Evolutionary conservation across 1,139 yeast genomes (phyloP).

Genomic region (Pichiaceae sp.): DNA sequence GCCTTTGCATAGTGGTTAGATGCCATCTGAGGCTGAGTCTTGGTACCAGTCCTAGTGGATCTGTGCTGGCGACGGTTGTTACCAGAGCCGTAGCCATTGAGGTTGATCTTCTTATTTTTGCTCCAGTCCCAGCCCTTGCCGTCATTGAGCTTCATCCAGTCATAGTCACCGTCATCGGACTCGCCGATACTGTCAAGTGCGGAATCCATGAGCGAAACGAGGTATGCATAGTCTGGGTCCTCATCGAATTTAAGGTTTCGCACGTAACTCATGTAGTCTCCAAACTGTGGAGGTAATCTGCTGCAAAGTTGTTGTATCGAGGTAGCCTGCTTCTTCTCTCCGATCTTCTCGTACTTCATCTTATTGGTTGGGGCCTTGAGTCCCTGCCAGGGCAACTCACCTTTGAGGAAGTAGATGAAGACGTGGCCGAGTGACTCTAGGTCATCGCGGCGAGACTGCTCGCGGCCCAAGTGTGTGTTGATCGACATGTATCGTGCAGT

Average conservation of each 20-base stretch:
- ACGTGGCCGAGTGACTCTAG: slow-evolving; percentile 59
- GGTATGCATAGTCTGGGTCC: slow-evolving; percentile 52
- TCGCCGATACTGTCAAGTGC: slow-evolving; percentile 66
- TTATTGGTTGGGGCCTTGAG: slow-evolving; percentile 73
- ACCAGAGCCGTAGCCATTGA: slow-evolving; percentile 77
- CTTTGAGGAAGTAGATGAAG: slow-evolving; percentile 52
- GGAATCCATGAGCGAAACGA: slow-evolving; percentile 66
- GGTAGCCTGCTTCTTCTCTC: slow-evolving; percentile 30
- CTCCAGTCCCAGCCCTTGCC: slow-evolving; percentile 89
- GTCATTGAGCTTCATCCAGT: slow-evolving; percentile 89
- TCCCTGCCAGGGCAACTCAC: slow-evolving; percentile 54
- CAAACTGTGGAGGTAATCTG: slow-evolving; percentile 81
- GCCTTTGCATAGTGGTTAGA: not conserved
- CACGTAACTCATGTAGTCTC: slow-evolving; percentile 76
- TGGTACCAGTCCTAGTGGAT: not conserved
- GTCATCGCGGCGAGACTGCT: slow-evolving; percentile 58
- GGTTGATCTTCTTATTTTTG: slow-evolving; percentile 77
- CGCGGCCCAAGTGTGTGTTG: slow-evolving; percentile 57
- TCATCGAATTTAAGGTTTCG: slow-evolving; percentile 55
- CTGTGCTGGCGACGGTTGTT: slow-evolving; percentile 1
- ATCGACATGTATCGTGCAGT: slow-evolving; percentile 62
- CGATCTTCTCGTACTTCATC: slow-evolving; percentile 75
- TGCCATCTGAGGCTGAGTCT: not conserved
- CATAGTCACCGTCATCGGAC: slow-evolving; percentile 76
- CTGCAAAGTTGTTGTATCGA: slow-evolving; percentile 70